phyloP scores from a whole-genome alignment of 257 asterid genomes.

The Solanum infundibuliforme region DNA sequence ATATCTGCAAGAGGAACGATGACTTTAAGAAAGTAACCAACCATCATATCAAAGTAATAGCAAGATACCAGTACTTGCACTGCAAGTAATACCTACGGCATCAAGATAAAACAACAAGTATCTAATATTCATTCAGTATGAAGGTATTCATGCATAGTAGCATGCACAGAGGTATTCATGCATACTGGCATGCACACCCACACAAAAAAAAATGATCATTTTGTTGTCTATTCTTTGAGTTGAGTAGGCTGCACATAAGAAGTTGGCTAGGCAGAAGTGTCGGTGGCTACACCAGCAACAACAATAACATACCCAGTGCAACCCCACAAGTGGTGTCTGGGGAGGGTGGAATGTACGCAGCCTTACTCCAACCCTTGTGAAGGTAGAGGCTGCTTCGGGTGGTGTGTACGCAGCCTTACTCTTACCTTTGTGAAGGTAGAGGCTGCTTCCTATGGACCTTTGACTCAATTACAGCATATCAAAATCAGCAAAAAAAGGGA shows the following conservation, averaged over 20 bases:
- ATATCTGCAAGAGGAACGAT: constrained; percentile 59
- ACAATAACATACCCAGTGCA: background rate
- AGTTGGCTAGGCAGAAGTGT: background rate
- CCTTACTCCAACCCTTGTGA: background rate
- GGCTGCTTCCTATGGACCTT: background rate
- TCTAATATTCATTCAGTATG: background rate
- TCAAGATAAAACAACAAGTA: background rate
- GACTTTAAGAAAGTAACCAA: constrained; percentile 3
- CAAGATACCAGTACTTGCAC: background rate
- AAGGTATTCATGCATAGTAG: background rate
- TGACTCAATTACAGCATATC: background rate
- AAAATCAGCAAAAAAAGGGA: background rate
- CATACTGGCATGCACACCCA: background rate
- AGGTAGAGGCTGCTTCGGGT: background rate
- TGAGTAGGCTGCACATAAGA: background rate
- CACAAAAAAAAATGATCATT: background rate
- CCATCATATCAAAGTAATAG: background rate
- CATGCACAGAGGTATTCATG: background rate
- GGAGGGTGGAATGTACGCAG: background rate
- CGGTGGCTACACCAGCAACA: background rate
- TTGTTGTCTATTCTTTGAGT: background rate
- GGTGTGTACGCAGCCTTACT: background rate
- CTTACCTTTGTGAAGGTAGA: background rate
- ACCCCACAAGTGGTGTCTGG: background rate
- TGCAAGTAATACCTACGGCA: background rate